These are phyloP conservation scores for Pseudogymnoascus sp. DNA, from an alignment of 2,329 filamentous ascomycete species.

Conservation along the genomic window DNA sequence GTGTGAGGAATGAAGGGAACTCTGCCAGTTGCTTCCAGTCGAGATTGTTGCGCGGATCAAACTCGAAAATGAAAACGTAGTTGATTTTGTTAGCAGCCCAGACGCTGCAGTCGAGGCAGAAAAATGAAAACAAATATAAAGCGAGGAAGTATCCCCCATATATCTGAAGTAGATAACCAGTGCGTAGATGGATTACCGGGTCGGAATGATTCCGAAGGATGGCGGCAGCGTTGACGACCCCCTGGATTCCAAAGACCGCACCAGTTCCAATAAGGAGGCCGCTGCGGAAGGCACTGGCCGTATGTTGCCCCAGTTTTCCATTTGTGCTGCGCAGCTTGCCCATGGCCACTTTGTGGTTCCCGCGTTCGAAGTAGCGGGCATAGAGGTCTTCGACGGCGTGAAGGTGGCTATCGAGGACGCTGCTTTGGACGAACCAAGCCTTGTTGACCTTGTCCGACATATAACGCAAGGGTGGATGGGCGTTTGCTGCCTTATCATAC, in stretches of 20 bases:
- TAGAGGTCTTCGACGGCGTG: conserved; percentile 83
- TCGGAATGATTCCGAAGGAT: conserved; percentile 47
- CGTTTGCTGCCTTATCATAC: conserved; percentile 85
- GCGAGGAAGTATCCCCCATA: conserved; percentile 90
- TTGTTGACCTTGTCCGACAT: conserved; percentile 89
- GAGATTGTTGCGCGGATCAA: conserved; percentile 76
- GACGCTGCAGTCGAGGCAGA: conserved; percentile 75
- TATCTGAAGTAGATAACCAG: conserved; percentile 73
- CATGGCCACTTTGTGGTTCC: conserved; percentile 85
- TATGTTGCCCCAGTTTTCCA: conserved; percentile 51
- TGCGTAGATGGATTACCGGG: conserved; percentile 42
- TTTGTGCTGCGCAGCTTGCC: conserved; percentile 75
- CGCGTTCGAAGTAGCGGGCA: conserved; percentile 86
- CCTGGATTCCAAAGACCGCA: conserved; percentile 59
- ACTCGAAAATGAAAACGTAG: conserved; percentile 94
- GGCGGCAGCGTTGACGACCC: conserved; percentile 53
- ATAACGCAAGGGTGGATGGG: conserved; percentile 70
- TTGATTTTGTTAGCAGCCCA: conserved; percentile 87
- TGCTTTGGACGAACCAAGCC: conserved; percentile 86
- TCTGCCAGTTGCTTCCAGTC: conserved; percentile 87
- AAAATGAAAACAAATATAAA: conserved; percentile 73
- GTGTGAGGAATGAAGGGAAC: conserved; percentile 77
- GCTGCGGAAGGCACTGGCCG: conserved; percentile 52
- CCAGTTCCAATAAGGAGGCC: conserved; percentile 64
- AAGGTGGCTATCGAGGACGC: conserved; percentile 74